Evolutionary conservation across 768 basidiomycete genomes (phyloP).

Genomic region (Tubosaeta sp.): DNA sequence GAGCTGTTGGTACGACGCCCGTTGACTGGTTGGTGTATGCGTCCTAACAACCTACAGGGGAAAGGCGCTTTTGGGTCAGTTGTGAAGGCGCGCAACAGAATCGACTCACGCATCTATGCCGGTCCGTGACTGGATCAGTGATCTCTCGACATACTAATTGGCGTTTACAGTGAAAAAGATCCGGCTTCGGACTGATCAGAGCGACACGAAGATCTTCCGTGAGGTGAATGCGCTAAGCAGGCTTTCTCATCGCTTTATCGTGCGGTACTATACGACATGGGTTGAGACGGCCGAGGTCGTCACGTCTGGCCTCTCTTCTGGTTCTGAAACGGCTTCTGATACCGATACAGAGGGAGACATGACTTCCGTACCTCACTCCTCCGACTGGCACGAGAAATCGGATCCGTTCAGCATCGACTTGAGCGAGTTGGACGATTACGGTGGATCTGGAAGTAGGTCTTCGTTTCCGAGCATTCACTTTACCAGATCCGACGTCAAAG

Average conservation of each 20-base stretch:
- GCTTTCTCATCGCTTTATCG: slow-evolving; percentile 85
- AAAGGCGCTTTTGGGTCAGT: slow-evolving; percentile 93
- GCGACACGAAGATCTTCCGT: slow-evolving; percentile 82
- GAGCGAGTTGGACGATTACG: slow-evolving; percentile 57
- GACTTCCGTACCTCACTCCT: slow-evolving; percentile 52
- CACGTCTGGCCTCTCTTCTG: slow-evolving; percentile 46
- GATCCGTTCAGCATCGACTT: slow-evolving; percentile 65
- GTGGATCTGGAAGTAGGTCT: slow-evolving; percentile 47
- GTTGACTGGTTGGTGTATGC: not conserved
- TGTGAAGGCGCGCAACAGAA: slow-evolving; percentile 87
- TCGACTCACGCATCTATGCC: slow-evolving; percentile 82
- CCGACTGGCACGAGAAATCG: slow-evolving; percentile 39
- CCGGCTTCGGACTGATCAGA: slow-evolving; percentile 69
- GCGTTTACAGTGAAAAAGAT: slow-evolving; percentile 75
- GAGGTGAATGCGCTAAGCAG: slow-evolving; percentile 88
- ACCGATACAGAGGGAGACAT: slow-evolving; percentile 42
- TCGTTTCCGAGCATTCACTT: slow-evolving; percentile 88
- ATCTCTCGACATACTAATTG: not conserved
- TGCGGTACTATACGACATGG: slow-evolving; percentile 90
- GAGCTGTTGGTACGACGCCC: slow-evolving; percentile 59
- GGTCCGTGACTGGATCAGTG: slow-evolving; percentile 36
- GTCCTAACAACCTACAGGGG: slow-evolving; percentile 44
- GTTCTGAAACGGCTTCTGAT: slow-evolving; percentile 37
- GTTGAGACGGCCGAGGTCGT: slow-evolving; percentile 63
- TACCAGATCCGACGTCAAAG: slow-evolving; percentile 41